Percentiles rank a stretch among this genome's conserved stretches.
phyloP scores from a whole-genome alignment of 257 asterid species.

The Solanum sitiens region DNA sequence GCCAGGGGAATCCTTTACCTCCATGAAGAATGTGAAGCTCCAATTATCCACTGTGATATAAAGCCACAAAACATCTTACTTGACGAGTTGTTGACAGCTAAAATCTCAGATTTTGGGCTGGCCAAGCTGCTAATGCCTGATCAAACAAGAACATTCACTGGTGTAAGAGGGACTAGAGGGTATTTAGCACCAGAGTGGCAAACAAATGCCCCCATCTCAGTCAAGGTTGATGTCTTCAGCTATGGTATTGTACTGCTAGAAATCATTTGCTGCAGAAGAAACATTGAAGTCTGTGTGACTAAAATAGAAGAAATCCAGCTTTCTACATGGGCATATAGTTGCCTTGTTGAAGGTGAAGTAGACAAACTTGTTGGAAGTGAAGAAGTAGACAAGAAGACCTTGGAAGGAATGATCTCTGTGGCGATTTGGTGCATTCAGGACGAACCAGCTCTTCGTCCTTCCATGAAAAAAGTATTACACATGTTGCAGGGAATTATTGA shows the following conservation, averaged over 20 bases:
- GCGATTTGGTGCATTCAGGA: conserved; percentile 18
- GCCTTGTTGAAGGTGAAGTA: background rate
- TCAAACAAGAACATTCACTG: conserved; percentile 18
- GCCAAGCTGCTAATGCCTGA: conserved; percentile 17
- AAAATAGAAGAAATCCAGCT: conserved; percentile 10
- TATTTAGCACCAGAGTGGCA: conserved; percentile 22
- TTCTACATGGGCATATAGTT: conserved; percentile 10
- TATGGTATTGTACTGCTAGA: conserved; percentile 16
- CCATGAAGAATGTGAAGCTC: conserved; percentile 20
- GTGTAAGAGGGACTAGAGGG: conserved; percentile 15
- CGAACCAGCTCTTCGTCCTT: conserved; percentile 8
- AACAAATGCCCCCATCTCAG: background rate
- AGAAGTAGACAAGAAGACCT: conserved; percentile 5
- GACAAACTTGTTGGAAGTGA: conserved; percentile 2
- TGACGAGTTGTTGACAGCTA: conserved; percentile 8
- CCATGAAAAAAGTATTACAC: conserved; percentile 13
- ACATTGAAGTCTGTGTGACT: background rate
- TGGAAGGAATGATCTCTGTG: conserved; percentile 12
- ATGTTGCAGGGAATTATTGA: conserved; percentile 16
- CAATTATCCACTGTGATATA: conserved; percentile 17
- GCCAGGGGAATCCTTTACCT: conserved; percentile 19
- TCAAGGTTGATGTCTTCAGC: conserved; percentile 18
- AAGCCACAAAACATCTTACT: conserved; percentile 17
- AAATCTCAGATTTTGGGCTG: conserved; percentile 15
- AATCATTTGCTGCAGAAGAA: conserved; percentile 11